Base-by-base conservation (phyloP, 441 rosid species). In the Kokia cookei region DNA sequence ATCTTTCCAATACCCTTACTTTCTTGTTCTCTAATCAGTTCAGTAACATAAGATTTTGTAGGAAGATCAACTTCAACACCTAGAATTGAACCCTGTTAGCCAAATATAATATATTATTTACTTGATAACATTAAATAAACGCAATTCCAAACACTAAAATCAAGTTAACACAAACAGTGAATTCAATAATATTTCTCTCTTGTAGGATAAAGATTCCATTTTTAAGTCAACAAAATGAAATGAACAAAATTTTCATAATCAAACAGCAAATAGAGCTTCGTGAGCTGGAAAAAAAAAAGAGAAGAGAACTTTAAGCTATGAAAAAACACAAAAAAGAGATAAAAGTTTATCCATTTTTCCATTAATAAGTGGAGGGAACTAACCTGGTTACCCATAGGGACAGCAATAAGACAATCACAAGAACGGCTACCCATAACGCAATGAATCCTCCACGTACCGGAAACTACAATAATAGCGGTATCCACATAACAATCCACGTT, bases 21-120 rank as follows among this genome's bases (percentile, higher is more conserved):
- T 45, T 89, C 91, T 45, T 84, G 83, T 24, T 82, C 43, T 17
- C 80, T 81, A 66, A 86, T 73, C 78, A 94, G 54, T 37, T 83
- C 88, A 7, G 95, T 90, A 43, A 75, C 77, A 80, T 88, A 96
- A 15, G 88, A 78, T 77, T 79, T 91, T 75, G 88, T 82, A 72
- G 88, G 85, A 80, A 85, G 83, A 75, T 84, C 95, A 71, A 88
- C 93, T 78, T 96, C 99, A 57, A 96, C 94, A 92, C 98, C 95
- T 90, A 94, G 93, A 87, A 96, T 83, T 75, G 98, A 90, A 81
- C 98, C 98, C 99, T 96, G 96, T 93, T 91, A 93, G 88, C 88
- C 92, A 93, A 76, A 82, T 76, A 84, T 80, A 64, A 63, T 78
- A 82, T 66, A 82, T 66, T 47, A 66, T 75, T 32, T 69, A 75